Evolutionary conservation across 1,139 yeast species (phyloP), one percentile per base, ranked within the genome.

Genomic region (Nakaseomyces nivariensis): DNA sequence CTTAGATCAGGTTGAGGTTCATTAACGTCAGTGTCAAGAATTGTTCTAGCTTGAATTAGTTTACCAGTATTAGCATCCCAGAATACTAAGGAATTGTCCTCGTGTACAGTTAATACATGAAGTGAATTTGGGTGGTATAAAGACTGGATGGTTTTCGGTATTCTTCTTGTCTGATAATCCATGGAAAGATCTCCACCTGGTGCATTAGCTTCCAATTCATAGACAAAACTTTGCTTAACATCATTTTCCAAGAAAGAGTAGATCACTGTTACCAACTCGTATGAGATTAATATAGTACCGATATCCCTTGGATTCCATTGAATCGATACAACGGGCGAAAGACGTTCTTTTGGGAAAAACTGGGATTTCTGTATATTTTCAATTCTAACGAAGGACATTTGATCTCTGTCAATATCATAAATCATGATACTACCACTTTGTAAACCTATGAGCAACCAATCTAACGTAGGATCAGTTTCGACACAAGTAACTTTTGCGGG

Each of bases 121-220:
- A 88, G 75, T 0, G 97, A 97, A 63, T 89, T 88, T 2, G 99
- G 98, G 64, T 90, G 97, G 78, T 87, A 92, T 41, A 80, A 72
- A 0, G 96, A 82, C 49, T 79, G 80, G 1, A 72, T 58, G 2
- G 86, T 63, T 43, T 72, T 77, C 1, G 92, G 83, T 32, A 64
- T 67, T 46, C 81, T 66, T 4, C 43, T 45, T 37, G 53, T 52
- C 36, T 48, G 50, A 8, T 52, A 48, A 37, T 55, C 51, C 22
- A 53, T 50, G 29, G 58, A 58, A 48, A 52, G 56, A 47, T 77
- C 80, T 8, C 85, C 86, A 31, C 85, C 85, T 1, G 81, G 78
- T 0, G 85, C 83, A 43, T 76, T 76, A n/a, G 76, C 69, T 0
- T 79, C 78, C 3, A 87, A 61, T 52, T 74, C 78, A 63, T 85